Evolutionary conservation across 1,284 basidiomycete species (phyloP), one percentile per base, ranked within the genome.

Genomic region (Apiotrichum siamense): DNA sequence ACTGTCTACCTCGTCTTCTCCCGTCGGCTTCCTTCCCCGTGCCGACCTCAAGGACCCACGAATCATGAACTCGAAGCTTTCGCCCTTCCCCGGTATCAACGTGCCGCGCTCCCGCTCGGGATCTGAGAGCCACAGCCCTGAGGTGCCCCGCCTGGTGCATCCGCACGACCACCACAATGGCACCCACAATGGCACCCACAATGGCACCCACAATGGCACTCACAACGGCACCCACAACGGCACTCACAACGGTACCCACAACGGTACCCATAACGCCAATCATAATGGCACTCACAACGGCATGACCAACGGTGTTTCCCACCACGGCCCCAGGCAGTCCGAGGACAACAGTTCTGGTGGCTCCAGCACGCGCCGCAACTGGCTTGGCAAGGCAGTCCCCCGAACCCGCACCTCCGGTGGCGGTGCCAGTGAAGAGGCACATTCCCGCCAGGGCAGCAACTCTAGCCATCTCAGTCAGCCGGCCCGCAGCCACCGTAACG

Each of bases 41-140:
- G 47, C 80, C 77, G 56, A 59, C 31, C 25, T 80, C 77, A 67
- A 65, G 32, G 82, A 83, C 62, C 73, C 59, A 54, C 76, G 57
- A 73, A 81, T 73, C 49, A 65, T 68, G 47, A 83, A 87, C 62
- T 79, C 84, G 26, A 93, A 93, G 68, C 77, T 93, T 20, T 87
- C 87, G 68, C 89, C 89, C 0, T 93, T 93, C 78, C 88, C 89
- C 6, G 88, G 86, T 27, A 84, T 91, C 63, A 79, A 80, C 80
- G 58, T 77, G 24, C 10, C 49, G 33, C n/a, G 47, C 15, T 32
- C 47, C 32, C 25, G 31, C 17, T 25, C 45, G 17, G 41, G 27
- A 1, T 46, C 45, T 4, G 33, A 44, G 26, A 27, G 36, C 11
- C 45, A 43, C 2, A 12, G 24, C n/a, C 51, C 26, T 15, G 63